Base-by-base conservation (phyloP, 179 eudicot genomes). In the Spergularia azorica region DNA sequence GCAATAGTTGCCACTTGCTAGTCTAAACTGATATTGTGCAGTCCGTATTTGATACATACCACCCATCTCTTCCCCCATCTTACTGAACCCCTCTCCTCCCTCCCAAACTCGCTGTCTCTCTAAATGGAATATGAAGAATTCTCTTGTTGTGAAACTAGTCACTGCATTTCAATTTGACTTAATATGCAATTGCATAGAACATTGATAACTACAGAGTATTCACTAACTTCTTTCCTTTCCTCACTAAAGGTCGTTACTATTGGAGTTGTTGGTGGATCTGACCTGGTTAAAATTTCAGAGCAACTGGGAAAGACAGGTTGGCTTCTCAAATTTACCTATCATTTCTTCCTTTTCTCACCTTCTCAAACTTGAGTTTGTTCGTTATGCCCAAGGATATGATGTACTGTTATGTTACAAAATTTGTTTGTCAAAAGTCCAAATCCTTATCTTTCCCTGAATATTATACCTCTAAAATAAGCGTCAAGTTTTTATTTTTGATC, bases 251-350 rank as follows among this genome's bases (percentile, higher is more conserved):
- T 95, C 79, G 91, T 91, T 26, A 86, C 93, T 56, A 85, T 95
- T 80, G 98, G 98, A 73, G 91, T 95, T 70, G 98, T 95, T 85
- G 98, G 98, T 65, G 98, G 98, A 77, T 95, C 97, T 57, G 98
- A 95, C 86, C 85, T 93, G 50, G 87, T 84, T 73, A 95, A 95
- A 91, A 95, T 93, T 84, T 89, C 98, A 13, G 98, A 95, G 82
- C 98, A 95, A 86, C 97, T 95, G 75, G 98, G 98, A 17, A 82
- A 84, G 48, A 73, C 97, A 86, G 97, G 98, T 95, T 60, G 62
- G 67, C 62, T 76, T 75, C 76, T 77, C 12, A 16, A 14, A 20
- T 0, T 39, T 63, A 7, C 57, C 52, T 62, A 50, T 61, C 20
- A 0, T 52, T 73, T 48, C 41, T 1, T 50, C 6, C 3, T 56